Conservation (phyloP, 2,329 filamentous ascomycete genomes). For the Diplodia corticola region DNA sequence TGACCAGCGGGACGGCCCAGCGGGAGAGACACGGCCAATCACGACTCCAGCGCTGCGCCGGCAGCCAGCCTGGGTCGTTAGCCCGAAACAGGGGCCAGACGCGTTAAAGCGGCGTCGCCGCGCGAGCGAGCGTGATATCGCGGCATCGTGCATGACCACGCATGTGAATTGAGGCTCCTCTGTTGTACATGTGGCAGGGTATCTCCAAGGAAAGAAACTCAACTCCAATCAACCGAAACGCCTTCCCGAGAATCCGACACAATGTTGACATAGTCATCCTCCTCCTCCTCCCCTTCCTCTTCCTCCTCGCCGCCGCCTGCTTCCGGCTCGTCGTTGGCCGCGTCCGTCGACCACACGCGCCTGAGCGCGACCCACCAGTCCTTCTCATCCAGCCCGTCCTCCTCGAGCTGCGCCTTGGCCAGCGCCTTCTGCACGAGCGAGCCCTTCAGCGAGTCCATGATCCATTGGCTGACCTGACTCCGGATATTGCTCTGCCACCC, state of each 20-base stretch:
- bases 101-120: not conserved
- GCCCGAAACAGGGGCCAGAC: not conserved
- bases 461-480: not conserved
- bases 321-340: not conserved
- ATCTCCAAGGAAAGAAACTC: not conserved
- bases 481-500: not conserved
- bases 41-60: not conserved
- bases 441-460: not conserved
- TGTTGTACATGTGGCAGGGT: not conserved
- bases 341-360: not conserved
- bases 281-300: not conserved
- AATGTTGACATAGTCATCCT: not conserved
- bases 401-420: not conserved
- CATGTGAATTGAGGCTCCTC: not conserved
- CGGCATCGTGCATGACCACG: not conserved
- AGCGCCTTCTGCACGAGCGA: not conserved
- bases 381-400: not conserved
- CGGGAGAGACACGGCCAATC: not conserved
- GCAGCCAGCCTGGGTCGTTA: not conserved
- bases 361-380: constrained; percentile 1
- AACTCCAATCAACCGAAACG: not conserved
- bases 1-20: constrained; percentile 9
- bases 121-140: not conserved
- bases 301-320: too few species aligned
- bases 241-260: not conserved